These are phyloP conservation scores for Phytophthora palmivora DNA, from an alignment of 352 stramenopile species.

Conservation along the genomic window DNA sequence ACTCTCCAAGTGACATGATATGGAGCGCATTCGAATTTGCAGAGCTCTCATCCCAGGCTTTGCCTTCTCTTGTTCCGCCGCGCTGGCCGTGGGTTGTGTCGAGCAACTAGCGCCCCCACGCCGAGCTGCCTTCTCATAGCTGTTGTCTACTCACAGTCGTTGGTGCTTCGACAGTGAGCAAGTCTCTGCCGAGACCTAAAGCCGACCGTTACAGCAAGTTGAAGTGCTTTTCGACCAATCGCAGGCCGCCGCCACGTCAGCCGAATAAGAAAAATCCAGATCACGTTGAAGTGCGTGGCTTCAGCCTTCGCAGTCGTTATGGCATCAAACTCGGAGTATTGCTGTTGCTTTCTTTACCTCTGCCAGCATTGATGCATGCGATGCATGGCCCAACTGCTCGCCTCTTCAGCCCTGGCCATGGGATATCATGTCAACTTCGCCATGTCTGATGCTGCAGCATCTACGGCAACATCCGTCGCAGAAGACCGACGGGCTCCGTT, in stretches of 20 bases:
- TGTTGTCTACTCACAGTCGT: no score
- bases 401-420: constrained; percentile 5
- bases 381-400: neutral
- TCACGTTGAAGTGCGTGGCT: constrained; percentile 25
- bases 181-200: neutral
- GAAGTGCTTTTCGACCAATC: constrained; percentile 37
- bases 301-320: no score
- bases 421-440: constrained; percentile 32
- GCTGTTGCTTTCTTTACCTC: neutral
- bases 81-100: constrained; percentile 13
- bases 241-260: constrained; percentile 27
- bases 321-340: neutral
- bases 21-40: constrained; percentile 23
- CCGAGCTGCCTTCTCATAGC: no score
- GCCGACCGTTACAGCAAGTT: constrained; percentile 27
- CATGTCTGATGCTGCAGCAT: constrained; percentile 15
- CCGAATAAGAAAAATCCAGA: constrained; percentile 42
- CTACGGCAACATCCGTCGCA: constrained; percentile 4
- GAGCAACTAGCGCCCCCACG: constrained; percentile 12
- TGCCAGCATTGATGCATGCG: neutral
- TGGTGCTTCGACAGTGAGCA: no score
- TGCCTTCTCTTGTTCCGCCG: constrained; percentile 24
- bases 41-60: constrained; percentile 5
- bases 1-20: constrained; percentile 24
- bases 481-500: constrained; percentile 15